phyloP scores from a whole-genome alignment of 345 rosid species.

The Ceriops decandra region DNA sequence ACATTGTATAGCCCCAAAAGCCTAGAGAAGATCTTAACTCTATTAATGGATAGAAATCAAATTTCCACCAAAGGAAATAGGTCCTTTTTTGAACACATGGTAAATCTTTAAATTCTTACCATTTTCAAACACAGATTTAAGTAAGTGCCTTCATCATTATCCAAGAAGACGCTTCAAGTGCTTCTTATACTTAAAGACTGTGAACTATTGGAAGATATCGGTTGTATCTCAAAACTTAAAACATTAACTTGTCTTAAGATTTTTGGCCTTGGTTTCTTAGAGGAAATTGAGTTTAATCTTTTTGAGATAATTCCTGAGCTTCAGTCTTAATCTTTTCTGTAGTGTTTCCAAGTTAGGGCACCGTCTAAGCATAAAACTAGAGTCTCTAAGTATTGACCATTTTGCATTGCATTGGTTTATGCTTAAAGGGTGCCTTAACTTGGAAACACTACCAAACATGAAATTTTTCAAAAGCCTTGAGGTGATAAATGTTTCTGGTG shows the following conservation, averaged over 20 bases:
- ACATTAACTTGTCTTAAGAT: slow-evolving; percentile 47
- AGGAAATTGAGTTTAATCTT: slow-evolving; percentile 22
- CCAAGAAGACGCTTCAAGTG: slow-evolving; percentile 28
- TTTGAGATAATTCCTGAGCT: slow-evolving; percentile 27
- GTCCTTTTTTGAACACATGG: slow-evolving; percentile 21
- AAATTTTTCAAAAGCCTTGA: slow-evolving; percentile 31
- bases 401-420: too few relatives aligned
- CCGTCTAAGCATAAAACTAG: slow-evolving; percentile 15
- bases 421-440: slow-evolving; percentile 28
- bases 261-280: slow-evolving; percentile 42
- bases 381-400: slow-evolving; percentile 24
- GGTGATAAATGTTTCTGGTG: slow-evolving; percentile 52
- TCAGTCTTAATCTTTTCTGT: slow-evolving; percentile 51
- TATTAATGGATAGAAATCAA: slow-evolving; percentile 45
- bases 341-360: neutral
- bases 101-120: slow-evolving; percentile 37
- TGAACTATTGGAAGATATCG: slow-evolving; percentile 24
- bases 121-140: slow-evolving; percentile 37
- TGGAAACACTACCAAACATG: slow-evolving; percentile 38
- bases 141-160: slow-evolving; percentile 18
- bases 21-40: slow-evolving; percentile 21
- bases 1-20: slow-evolving; percentile 27
- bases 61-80: slow-evolving; percentile 26
- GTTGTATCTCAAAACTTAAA: slow-evolving; percentile 20
- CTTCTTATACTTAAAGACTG: slow-evolving; percentile 49